Percentiles rank a stretch among this genome's conserved stretches.
Conservation (phyloP, 2,329 filamentous ascomycete genomes). For the Diplocarpon mali region DNA sequence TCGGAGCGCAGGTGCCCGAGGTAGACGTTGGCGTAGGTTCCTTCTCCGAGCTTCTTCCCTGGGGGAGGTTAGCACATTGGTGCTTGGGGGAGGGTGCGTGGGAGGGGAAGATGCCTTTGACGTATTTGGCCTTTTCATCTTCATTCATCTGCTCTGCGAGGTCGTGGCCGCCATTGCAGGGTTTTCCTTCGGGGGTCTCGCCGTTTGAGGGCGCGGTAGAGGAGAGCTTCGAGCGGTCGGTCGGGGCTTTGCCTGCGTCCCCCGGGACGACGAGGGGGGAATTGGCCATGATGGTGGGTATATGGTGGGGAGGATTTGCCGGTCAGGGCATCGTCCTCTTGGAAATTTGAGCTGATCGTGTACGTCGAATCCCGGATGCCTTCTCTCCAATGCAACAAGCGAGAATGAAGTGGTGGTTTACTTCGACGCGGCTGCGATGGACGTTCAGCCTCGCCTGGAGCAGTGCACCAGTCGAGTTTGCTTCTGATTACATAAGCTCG, state of each 20-base stretch:
- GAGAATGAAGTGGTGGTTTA: too few relatives aligned
- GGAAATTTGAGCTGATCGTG: background rate
- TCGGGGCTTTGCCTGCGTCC: constrained; percentile 8
- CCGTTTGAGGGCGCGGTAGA: constrained; percentile 12
- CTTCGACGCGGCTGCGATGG: too few relatives aligned
- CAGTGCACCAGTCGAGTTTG: too few relatives aligned
- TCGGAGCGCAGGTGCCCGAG: constrained; percentile 69
- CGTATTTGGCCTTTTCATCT: constrained; percentile 75
- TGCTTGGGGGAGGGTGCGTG: background rate
- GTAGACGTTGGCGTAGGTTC: constrained; percentile 95
- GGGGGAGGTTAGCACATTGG: constrained; percentile 3
- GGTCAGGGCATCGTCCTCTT: too few relatives aligned
- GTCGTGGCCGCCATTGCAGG: constrained; percentile 33
- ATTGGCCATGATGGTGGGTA: constrained; percentile 14
- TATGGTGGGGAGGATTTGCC: background rate
- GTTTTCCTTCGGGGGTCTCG: constrained; percentile 11
- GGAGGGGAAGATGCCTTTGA: constrained; percentile 50
- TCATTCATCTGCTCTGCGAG: constrained; percentile 75
- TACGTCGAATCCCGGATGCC: background rate
- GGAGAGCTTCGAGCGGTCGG: constrained; percentile 13
- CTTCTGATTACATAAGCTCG: too few relatives aligned
- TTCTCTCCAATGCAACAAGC: background rate
- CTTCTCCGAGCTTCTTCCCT: constrained; percentile 88
- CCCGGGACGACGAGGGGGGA: constrained; percentile 18
- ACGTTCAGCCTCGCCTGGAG: too few relatives aligned